Conservation (phyloP, 257 asterid genomes). For the Gentiana macrophylla region DNA sequence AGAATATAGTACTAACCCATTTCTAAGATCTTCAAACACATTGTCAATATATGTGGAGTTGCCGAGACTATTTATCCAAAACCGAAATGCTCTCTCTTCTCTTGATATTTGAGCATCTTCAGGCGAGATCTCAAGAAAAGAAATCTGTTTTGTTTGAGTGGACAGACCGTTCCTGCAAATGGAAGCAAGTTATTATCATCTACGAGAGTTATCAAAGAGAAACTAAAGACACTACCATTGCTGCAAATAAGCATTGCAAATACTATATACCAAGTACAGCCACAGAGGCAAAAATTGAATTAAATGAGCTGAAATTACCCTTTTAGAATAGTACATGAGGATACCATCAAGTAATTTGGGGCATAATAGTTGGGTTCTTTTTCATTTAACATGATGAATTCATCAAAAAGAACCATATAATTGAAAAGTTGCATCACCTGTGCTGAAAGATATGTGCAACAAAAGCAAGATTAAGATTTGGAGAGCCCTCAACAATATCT, state of each 20-base stretch:
- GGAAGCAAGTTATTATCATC: constrained; percentile 17
- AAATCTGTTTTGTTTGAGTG: constrained; percentile 63
- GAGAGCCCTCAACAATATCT: constrained; percentile 95
- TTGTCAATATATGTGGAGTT: constrained; percentile 81
- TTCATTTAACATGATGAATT: no score
- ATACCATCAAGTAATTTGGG: background rate
- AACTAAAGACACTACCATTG: background rate
- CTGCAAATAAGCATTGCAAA: background rate
- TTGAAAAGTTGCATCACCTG: constrained; percentile 34
- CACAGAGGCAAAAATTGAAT: background rate
- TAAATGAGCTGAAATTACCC: no score
- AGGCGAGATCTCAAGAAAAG: constrained; percentile 72
- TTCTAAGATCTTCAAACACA: constrained; percentile 92
- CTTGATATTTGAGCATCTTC: constrained; percentile 77
- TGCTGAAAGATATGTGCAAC: constrained; percentile 98
- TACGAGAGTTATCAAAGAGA: background rate
- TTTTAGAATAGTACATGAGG: background rate
- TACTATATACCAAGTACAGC: background rate
- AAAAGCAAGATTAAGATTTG: constrained; percentile 96
- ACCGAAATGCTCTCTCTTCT: constrained; percentile 87
- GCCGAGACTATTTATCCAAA: constrained; percentile 88
- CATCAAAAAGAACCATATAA: background rate
- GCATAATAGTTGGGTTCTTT: no score
- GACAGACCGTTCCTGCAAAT: constrained; percentile 79
- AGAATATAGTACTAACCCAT: constrained; percentile 50